Percentiles rank a stretch among this genome's conserved stretches.
Conservation (phyloP, 305 asterid species). For the Andrographis paniculata region DNA sequence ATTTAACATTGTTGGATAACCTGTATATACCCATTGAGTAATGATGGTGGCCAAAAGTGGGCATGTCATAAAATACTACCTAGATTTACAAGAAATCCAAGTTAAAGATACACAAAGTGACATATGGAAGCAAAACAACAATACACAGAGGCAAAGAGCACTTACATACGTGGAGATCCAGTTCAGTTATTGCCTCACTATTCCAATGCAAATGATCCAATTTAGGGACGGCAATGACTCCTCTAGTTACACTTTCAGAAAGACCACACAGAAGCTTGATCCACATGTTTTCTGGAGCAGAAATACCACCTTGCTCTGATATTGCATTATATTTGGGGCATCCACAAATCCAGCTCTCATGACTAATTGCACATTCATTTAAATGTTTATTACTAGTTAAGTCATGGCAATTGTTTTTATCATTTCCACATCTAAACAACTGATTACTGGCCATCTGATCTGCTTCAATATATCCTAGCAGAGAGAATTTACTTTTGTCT, state of each 20-base stretch:
- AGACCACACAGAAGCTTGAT: slow-evolving; percentile 37
- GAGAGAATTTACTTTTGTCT: slow-evolving; percentile 48
- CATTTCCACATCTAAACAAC: slow-evolving; percentile 22
- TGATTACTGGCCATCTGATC: slow-evolving; percentile 26
- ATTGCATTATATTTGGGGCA: slow-evolving; percentile 40
- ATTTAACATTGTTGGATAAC: slow-evolving; percentile 23
- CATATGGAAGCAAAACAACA: slow-evolving; percentile 12
- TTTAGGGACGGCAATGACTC: slow-evolving; percentile 40
- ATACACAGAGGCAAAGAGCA: slow-evolving; percentile 28
- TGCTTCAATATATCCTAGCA: slow-evolving; percentile 53
- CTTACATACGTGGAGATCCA: slow-evolving; percentile 99
- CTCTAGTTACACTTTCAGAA: slow-evolving; percentile 25
- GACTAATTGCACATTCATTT: slow-evolving; percentile 16
- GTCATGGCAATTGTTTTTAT: slow-evolving; percentile 13
- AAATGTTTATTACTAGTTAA: slow-evolving; percentile 18
- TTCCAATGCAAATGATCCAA: slow-evolving; percentile 76
- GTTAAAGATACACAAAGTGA: slow-evolving; percentile 18
- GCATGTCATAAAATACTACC: slow-evolving; percentile 70
- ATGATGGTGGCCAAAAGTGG: slow-evolving; percentile 70
- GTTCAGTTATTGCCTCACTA: slow-evolving; percentile 27
- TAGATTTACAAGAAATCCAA: slow-evolving; percentile 23
- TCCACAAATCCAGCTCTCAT: slow-evolving; percentile 40
- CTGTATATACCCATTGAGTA: slow-evolving; percentile 46
- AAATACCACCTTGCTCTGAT: slow-evolving; percentile 25
- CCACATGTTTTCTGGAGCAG: slow-evolving; percentile 33